Evolutionary conservation across 2,329 filamentous ascomycete species (phyloP), one percentile per base, ranked within the genome.

Genomic region (Didymosphaeria variabile): DNA sequence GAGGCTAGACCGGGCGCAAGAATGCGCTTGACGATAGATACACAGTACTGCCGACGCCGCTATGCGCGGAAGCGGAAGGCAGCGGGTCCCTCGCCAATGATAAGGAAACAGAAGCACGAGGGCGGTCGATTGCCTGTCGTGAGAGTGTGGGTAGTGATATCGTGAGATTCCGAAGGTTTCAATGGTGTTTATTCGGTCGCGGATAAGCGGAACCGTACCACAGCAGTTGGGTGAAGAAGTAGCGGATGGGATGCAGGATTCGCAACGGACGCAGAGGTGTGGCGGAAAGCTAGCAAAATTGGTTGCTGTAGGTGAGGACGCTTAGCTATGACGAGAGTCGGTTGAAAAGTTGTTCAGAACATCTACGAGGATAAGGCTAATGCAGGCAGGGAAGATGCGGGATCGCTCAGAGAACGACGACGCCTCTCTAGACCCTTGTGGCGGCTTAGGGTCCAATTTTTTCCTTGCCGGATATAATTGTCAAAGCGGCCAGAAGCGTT

Each of bases 401-500:
- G 53, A 58, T 31, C 51, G 55, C 61, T 59, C 46, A 59, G 46
- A 51, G 42, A 23, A 45, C 12, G 42, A 51, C 54, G n/a, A 29
- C 23, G 36, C 34, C 12, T 32, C 40, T 13, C 47, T 55, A 62
- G 52, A 36, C 53, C 42, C 45, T 56, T 51, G 60, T 62, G 63
- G 65, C 59, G 63, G 44, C 54, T 56, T 40, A 38, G 47, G 55
- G 52, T 50, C 56, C 60, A 53, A 57, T 53, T 57, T 49, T 55
- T 55, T 70, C 66, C 66, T 62, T 59, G 62, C 60, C 61, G 59
- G 40, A 61, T 47, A 55, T 31, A 58, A 29, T 62, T 57, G 58
- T 54, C 57, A 61, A 61, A 53, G 59, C 40, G 73, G 71, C 73
- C 70, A 77, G 73, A 77, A 72, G 61, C 63, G 61, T 68, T 67